Evolutionary conservation across 305 asterid genomes (phyloP).

Genomic region (Solanum aculeatissimum): DNA sequence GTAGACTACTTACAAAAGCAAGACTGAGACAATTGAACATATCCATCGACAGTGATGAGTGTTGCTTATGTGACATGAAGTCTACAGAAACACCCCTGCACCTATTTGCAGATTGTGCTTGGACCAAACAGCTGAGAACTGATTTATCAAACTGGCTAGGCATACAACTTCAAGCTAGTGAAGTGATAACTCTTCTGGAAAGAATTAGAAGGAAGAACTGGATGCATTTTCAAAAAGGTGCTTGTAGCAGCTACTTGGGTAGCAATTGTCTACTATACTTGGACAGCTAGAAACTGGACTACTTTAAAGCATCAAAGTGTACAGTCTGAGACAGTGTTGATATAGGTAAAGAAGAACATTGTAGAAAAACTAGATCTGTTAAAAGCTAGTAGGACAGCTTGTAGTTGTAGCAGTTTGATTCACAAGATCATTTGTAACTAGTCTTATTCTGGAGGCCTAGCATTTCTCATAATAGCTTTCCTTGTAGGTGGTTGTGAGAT

Average conservation of each 20-base stretch:
- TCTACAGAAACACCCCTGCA: neutral
- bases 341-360: neutral
- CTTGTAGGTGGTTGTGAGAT: neutral
- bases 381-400: neutral
- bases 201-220: neutral
- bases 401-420: neutral
- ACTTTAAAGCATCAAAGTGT: neutral
- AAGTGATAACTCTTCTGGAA: neutral
- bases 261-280: neutral
- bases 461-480: neutral
- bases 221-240: neutral
- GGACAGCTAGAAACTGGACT: neutral
- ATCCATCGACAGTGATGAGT: neutral
- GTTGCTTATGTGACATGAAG: neutral
- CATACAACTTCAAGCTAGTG: neutral
- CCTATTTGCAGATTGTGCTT: neutral
- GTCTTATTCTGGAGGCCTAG: neutral
- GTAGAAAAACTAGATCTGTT: neutral
- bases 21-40: neutral
- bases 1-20: neutral
- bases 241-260: neutral
- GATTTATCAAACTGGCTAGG: neutral
- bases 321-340: neutral
- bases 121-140: neutral
- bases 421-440: neutral